Conservation (phyloP, 139 green algal genomes). For the Desmodesmus armatus region DNA sequence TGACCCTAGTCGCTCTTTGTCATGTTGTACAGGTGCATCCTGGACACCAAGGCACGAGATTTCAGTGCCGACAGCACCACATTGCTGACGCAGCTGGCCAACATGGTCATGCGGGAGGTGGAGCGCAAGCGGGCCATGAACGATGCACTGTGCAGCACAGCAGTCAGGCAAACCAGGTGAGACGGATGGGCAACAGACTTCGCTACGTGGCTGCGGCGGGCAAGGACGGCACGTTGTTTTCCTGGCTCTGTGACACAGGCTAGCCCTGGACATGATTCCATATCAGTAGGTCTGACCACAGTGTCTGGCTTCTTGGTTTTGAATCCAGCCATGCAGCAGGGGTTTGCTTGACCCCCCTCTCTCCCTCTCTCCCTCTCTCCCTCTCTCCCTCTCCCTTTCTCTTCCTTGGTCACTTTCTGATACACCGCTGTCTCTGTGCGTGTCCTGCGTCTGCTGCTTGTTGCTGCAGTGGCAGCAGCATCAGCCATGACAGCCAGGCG, state of each 20-base stretch:
- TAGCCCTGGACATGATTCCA: too few species aligned
- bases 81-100: constrained; percentile 41
- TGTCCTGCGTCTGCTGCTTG: not conserved
- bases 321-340: too few species aligned
- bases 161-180: constrained; percentile 3
- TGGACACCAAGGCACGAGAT: constrained; percentile 21
- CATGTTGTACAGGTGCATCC: constrained; percentile 33
- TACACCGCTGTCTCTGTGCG: too few species aligned
- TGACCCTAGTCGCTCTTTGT: too few species aligned
- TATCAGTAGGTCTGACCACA: not conserved
- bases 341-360: too few species aligned
- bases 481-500: constrained; percentile 35
- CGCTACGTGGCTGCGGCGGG: too few species aligned
- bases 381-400: too few species aligned
- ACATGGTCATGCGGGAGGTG: constrained; percentile 48
- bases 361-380: too few species aligned
- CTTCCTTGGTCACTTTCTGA: too few species aligned
- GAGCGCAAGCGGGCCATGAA: constrained; percentile 47
- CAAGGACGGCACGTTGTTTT: too few species aligned
- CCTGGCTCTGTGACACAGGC: too few species aligned
- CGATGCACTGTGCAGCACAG: constrained; percentile 27
- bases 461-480: constrained; percentile 38
- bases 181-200: not conserved
- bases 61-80: constrained; percentile 34
- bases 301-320: not conserved